Evolutionary conservation across 345 rosid genomes (phyloP).

Genomic region (Bretschneidera sinensis): DNA sequence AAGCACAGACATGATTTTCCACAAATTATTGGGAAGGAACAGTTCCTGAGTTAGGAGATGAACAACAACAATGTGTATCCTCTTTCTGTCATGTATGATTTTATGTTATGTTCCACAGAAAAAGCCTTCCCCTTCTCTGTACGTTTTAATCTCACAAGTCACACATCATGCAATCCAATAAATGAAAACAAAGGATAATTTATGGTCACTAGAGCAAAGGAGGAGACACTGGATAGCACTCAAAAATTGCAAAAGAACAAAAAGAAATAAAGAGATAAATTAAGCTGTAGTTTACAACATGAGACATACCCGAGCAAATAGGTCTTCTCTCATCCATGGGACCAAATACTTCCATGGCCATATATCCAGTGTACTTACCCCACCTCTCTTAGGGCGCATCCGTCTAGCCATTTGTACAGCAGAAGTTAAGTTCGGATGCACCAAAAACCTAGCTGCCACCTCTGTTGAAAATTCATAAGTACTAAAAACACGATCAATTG

Average conservation of each 20-base stretch:
- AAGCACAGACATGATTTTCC: neutral
- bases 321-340: constrained; percentile 99
- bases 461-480: constrained; percentile 91
- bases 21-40: neutral
- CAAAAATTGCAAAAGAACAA: neutral
- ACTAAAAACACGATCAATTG: constrained; percentile 83
- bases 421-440: constrained; percentile 89
- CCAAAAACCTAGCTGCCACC: constrained; percentile 94
- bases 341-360: constrained; percentile 99
- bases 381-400: constrained; percentile 48
- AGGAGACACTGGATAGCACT: neutral
- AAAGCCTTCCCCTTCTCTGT: neutral
- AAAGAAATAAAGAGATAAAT: constrained; percentile 5
- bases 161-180: too few species aligned
- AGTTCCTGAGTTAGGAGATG: neutral
- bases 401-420: constrained; percentile 64
- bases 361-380: constrained; percentile 88
- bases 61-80: neutral
- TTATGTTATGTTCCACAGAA: neutral
- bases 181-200: neutral
- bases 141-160: neutral
- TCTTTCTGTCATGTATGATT: neutral
- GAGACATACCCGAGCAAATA: constrained; percentile 72
- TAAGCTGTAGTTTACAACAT: neutral
- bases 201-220: neutral